phyloP scores from a whole-genome alignment of 2,329 filamentous ascomycete genomes.

The Leptosphaerulina australis region DNA sequence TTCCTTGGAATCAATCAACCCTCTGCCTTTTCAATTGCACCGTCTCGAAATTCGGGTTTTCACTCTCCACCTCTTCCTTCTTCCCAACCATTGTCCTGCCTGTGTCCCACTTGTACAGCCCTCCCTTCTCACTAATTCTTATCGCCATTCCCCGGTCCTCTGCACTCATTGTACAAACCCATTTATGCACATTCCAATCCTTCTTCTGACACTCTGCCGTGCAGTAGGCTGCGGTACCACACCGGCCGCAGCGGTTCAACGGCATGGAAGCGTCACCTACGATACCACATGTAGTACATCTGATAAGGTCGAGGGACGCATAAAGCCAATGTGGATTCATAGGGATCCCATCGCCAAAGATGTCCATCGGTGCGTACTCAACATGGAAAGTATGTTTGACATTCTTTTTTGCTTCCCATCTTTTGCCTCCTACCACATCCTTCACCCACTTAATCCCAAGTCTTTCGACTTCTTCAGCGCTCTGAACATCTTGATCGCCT shows the following conservation, averaged over 20 bases:
- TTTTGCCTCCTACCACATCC: constrained; percentile 5
- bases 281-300: constrained; percentile 23
- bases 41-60: constrained; percentile 27
- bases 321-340: constrained; percentile 36
- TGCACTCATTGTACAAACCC: constrained; percentile 27
- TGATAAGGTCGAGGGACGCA: constrained; percentile 11
- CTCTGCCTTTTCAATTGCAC: constrained; percentile 3
- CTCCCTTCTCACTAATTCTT: constrained; percentile 27
- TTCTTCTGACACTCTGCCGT: constrained; percentile 23
- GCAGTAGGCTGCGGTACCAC: constrained; percentile 34
- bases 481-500: constrained; percentile 22
- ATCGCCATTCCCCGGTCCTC: constrained; percentile 32
- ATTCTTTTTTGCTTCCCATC: constrained; percentile 27
- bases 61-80: constrained; percentile 21
- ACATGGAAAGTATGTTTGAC: constrained; percentile 27
- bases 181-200: constrained; percentile 34
- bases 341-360: constrained; percentile 33
- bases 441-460: constrained; percentile 6
- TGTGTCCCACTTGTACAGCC: constrained; percentile 30
- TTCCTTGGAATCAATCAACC: too few species aligned
- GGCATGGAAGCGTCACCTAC: not conserved
- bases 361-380: constrained; percentile 36
- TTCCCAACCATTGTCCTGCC: constrained; percentile 20
- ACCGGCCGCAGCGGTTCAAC: constrained; percentile 29
- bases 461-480: constrained; percentile 16